Evolutionary conservation across 73 alveolate species (phyloP).

Genomic region (Blepharisma japonicum): DNA sequence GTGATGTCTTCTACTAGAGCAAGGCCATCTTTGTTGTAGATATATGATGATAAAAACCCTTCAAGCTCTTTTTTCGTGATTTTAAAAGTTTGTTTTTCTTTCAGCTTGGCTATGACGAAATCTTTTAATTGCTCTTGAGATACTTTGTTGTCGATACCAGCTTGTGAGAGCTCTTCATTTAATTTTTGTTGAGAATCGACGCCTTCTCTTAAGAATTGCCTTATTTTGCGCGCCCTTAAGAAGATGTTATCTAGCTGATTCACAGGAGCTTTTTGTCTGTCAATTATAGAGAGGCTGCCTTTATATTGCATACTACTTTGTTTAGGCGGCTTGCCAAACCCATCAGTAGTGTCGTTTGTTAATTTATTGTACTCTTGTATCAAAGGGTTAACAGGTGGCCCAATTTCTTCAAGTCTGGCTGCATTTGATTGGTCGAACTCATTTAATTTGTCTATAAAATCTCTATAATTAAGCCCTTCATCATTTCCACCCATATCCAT

Average conservation of each 20-base stretch:
- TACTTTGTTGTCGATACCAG: slow-evolving; percentile 19
- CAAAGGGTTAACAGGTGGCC: not conserved
- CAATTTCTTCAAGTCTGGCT: not conserved
- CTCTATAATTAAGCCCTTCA: not conserved
- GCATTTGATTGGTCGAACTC: not conserved
- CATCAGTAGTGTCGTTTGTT: too few relatives aligned
- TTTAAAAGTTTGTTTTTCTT: slow-evolving; percentile 38
- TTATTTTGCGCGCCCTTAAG: slow-evolving; percentile 43
- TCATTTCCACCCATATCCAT: not conserved
- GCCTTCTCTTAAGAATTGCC: slow-evolving; percentile 36
- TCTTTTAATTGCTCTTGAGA: slow-evolving; percentile 35
- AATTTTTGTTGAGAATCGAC: slow-evolving; percentile 27
- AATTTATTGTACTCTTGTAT: not conserved
- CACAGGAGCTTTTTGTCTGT: slow-evolving; percentile 15
- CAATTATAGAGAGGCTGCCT: not conserved
- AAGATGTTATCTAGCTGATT: slow-evolving; percentile 42
- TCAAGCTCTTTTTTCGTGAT: slow-evolving; percentile 43
- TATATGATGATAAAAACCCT: slow-evolving; percentile 44
- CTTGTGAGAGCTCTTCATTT: slow-evolving; percentile 34
- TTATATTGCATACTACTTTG: not conserved
- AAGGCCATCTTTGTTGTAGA: slow-evolving; percentile 41
- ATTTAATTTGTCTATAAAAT: not conserved
- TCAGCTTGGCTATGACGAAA: slow-evolving; percentile 30
- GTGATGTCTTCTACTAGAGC: slow-evolving; percentile 39
- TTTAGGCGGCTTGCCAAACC: too few relatives aligned